These are phyloP conservation scores for Citrullus colocynthis DNA, from an alignment of 306 rosid species.

Conservation along the genomic window DNA sequence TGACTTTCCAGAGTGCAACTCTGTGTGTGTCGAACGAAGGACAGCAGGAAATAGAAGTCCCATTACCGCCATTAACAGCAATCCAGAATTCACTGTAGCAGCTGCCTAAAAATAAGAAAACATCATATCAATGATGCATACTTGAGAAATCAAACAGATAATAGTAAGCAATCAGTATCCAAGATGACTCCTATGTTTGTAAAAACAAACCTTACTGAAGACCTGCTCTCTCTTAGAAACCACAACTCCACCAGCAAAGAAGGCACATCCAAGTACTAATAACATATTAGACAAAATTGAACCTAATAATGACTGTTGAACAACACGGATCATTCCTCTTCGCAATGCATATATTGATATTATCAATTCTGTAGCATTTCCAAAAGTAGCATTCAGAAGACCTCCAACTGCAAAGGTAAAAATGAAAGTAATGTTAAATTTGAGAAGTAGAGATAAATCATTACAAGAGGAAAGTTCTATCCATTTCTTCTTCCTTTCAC, in stretches of 20 bases:
- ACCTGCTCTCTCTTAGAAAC: conserved; percentile 48
- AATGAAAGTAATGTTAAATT: neutral
- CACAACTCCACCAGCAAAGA: conserved; percentile 69
- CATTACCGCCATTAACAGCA: conserved; percentile 50
- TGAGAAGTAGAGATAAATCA: neutral
- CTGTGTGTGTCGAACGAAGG: conserved; percentile 32
- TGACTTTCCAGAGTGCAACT: conserved; percentile 39
- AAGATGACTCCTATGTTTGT: neutral
- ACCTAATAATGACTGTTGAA: conserved; percentile 70
- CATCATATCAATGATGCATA: neutral
- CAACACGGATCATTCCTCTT: conserved; percentile 56
- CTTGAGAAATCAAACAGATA: neutral
- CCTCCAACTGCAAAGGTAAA: conserved; percentile 53
- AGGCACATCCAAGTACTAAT: conserved; percentile 80
- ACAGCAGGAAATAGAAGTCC: conserved; percentile 57
- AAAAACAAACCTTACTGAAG: conserved; percentile 52
- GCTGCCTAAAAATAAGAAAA: conserved; percentile 16
- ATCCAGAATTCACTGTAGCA: conserved; percentile 31
- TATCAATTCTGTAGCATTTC: conserved; percentile 85
- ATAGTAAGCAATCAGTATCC: neutral
- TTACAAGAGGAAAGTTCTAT: neutral
- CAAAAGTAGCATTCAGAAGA: conserved; percentile 79
- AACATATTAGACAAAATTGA: conserved; percentile 80
- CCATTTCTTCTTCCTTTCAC: neutral
- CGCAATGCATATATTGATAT: conserved; percentile 60